phyloP scores from a whole-genome alignment of 148 eudicot species.

The Spergularia marina region DNA sequence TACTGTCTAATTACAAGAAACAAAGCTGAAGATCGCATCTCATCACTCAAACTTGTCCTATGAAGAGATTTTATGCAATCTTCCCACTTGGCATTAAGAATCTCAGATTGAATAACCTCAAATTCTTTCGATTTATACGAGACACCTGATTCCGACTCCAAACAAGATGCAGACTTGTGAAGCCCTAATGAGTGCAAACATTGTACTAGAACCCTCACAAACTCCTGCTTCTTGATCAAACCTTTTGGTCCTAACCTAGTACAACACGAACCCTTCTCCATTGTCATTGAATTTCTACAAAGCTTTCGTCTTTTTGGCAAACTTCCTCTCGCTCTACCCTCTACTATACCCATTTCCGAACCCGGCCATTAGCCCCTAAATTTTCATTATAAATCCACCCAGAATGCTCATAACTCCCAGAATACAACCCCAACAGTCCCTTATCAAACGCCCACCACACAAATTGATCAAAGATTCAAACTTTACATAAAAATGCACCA shows the following conservation, averaged over 20 bases:
- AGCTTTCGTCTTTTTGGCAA: conserved; percentile 33
- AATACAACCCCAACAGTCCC: conserved; percentile 6
- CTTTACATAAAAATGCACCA: conserved; percentile 3
- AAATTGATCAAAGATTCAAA: conserved; percentile 2
- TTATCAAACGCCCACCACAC: conserved; percentile 15
- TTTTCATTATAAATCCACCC: conserved; percentile 5
- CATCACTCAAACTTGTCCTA: conserved; percentile 51
- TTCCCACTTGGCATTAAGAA: conserved; percentile 62
- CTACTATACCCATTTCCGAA: conserved; percentile 32
- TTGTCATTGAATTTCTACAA: conserved; percentile 25
- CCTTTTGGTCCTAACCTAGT: conserved; percentile 49
- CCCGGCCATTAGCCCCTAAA: conserved; percentile 27
- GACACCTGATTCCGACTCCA: conserved; percentile 76
- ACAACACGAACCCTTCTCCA: conserved; percentile 41
- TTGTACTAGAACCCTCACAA: conserved; percentile 73
- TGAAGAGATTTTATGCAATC: conserved; percentile 47
- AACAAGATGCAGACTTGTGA: conserved; percentile 58
- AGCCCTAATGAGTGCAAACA: conserved; percentile 68
- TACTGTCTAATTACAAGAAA: conserved; percentile 57
- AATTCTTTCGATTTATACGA: conserved; percentile 50
- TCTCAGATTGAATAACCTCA: conserved; percentile 46
- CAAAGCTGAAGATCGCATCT: conserved; percentile 57
- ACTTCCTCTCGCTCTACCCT: conserved; percentile 24
- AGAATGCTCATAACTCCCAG: conserved; percentile 4
- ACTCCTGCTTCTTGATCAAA: conserved; percentile 64